phyloP scores from a whole-genome alignment of 495 filamentous ascomycete species.

The Aspergillus taichungensis region DNA sequence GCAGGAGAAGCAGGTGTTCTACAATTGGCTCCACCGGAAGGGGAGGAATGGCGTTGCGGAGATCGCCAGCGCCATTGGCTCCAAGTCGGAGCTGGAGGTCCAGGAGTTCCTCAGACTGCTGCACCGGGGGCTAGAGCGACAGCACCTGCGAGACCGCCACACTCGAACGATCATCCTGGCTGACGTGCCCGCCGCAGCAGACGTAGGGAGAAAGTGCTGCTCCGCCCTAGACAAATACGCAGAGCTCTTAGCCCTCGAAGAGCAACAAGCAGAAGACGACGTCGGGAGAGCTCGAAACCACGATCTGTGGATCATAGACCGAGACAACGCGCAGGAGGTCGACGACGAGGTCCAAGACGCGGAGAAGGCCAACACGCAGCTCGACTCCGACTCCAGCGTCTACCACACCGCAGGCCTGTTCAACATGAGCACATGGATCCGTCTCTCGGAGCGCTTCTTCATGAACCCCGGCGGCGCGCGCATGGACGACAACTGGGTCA shows the following conservation, averaged over 20 bases:
- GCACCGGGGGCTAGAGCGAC: slow-evolving; percentile 34
- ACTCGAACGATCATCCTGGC: slow-evolving; percentile 16
- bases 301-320: slow-evolving; percentile 47
- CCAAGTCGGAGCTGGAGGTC: slow-evolving; percentile 70
- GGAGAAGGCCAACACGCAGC: neutral
- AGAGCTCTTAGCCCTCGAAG: slow-evolving; percentile 46
- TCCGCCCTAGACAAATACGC: slow-evolving; percentile 59
- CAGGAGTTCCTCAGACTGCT: slow-evolving; percentile 57
- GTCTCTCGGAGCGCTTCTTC: slow-evolving; percentile 57
- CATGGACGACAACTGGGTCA: slow-evolving; percentile 58
- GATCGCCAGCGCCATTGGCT: slow-evolving; percentile 55
- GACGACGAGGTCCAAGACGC: slow-evolving; percentile 17
- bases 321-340: slow-evolving; percentile 30
- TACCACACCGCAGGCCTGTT: slow-evolving; percentile 50
- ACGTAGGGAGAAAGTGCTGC: slow-evolving; percentile 59
- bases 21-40: slow-evolving; percentile 50
- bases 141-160: slow-evolving; percentile 19
- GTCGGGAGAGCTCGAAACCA: slow-evolving; percentile 47
- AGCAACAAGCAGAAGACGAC: slow-evolving; percentile 47
- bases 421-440: slow-evolving; percentile 49
- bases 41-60: slow-evolving; percentile 50
- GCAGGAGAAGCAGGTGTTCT: slow-evolving; percentile 62
- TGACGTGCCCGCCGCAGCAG: slow-evolving; percentile 61
- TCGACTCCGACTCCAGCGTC: slow-evolving; percentile 10
- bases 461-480: slow-evolving; percentile 59